Evolutionary conservation across 148 eudicot species (phyloP), one percentile per base, ranked within the genome.

Genomic region (Dysphania ambrosioides): DNA sequence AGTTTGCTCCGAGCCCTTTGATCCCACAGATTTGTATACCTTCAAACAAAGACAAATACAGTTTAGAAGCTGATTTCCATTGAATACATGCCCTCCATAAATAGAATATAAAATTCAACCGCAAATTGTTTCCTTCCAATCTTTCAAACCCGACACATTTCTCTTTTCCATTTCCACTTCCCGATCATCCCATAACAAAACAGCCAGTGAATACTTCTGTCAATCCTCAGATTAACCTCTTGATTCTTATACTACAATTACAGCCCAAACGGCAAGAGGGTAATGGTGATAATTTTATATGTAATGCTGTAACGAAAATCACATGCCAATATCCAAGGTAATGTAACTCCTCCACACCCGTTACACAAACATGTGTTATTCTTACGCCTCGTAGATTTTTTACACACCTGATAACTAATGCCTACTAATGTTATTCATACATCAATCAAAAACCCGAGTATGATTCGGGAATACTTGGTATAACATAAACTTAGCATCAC

Each of bases 1-100:
- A 55, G 79, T 65, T 83, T 91, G 97, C 71, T 86, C 83, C 36
- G 90, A 91, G 81, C 83, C 85, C 78, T 89, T 91, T 4, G 90
- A 84, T 71, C 77, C 90, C 21, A 87, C 74, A 64, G 93, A 87
- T 84, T 91, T 94, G 84, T 87, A 94, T 21, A 92, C 94, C 97
- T 92, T 73, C 41, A 70, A 42, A 56, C 8, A 21, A 3, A 53
- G 26, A 21, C 19, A n/a, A 19, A 5, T 21, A 19, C 5, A 53
- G 0, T 19, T 21, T 53, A n/a, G 21, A 6, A n/a, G 6, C 26
- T n/a, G 24, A n/a, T 53, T 53, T 53, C 24, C 58, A 53, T 21
- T 53, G 9, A 4, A 18, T n/a, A 53, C 24, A 53, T 53, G 21
- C 23, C 21, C 15, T 19, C 57, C 24, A 21, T 21, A n/a, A n/a